phyloP scores from a whole-genome alignment of 1,139 yeast species.

The Diutina ranongensis region DNA sequence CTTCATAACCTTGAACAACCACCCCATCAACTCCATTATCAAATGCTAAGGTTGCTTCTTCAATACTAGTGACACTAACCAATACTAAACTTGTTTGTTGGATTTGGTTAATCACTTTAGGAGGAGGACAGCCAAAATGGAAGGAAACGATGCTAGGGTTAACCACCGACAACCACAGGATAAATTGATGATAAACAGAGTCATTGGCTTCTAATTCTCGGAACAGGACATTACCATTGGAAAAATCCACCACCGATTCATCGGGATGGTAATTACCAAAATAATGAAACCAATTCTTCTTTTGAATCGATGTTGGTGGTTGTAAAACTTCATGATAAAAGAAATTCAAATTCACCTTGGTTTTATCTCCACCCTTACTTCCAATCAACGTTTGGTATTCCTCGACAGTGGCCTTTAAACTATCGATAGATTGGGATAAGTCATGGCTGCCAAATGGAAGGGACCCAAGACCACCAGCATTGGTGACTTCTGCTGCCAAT shows the following conservation, averaged over 20 bases:
- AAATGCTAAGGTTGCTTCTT: slow-evolving; percentile 21
- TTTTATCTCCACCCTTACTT: slow-evolving; percentile 9
- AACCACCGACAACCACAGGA: slow-evolving; percentile 10
- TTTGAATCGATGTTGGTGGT: slow-evolving; percentile 13
- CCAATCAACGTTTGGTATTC: slow-evolving; percentile 10
- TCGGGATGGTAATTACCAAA: slow-evolving; percentile 2
- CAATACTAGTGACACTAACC: slow-evolving; percentile 33
- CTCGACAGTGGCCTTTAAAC: slow-evolving; percentile 7
- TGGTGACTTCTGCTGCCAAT: slow-evolving; percentile 27
- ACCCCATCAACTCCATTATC: slow-evolving; percentile 27
- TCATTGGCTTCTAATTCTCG: slow-evolving; percentile 17
- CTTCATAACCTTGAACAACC: slow-evolving; percentile 39
- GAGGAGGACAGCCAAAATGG: slow-evolving; percentile 36
- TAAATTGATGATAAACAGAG: slow-evolving; percentile 10
- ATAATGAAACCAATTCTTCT: slow-evolving; percentile 16
- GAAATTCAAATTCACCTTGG: slow-evolving; percentile 32
- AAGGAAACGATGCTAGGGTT: slow-evolving; percentile 28
- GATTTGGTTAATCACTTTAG: slow-evolving; percentile 25
- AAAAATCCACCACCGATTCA: slow-evolving; percentile 8
- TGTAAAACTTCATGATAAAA: slow-evolving; percentile 27
- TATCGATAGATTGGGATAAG: slow-evolving; percentile 11
- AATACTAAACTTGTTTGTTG: slow-evolving; percentile 36
- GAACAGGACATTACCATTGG: slow-evolving; percentile 25
- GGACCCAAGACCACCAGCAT: slow-evolving; percentile 35
- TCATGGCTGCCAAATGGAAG: slow-evolving; percentile 28